phyloP scores from a whole-genome alignment of 1,139 yeast genomes.

The Chernovozyma sophiae-reginae region DNA sequence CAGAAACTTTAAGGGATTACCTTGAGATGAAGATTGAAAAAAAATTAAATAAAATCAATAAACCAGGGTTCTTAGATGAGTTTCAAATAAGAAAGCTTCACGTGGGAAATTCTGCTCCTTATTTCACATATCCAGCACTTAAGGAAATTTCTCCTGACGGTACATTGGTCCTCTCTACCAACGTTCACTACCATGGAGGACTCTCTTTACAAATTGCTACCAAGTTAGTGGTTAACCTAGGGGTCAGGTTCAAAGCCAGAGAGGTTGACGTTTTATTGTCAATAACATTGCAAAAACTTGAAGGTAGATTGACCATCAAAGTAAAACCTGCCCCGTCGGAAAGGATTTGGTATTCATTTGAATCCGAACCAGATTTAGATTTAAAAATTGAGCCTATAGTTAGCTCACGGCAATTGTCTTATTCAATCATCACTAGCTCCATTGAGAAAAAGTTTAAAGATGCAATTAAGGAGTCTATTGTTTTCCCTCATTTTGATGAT shows the following conservation, averaged over 20 bases:
- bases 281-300: slow-evolving; percentile 62
- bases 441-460: slow-evolving; percentile 79
- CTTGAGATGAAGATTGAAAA: slow-evolving; percentile 59
- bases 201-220: slow-evolving; percentile 76
- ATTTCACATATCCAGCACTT: slow-evolving; percentile 68
- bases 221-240: slow-evolving; percentile 67
- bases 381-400: slow-evolving; percentile 83
- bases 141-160: slow-evolving; percentile 80
- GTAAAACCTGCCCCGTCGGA: slow-evolving; percentile 89
- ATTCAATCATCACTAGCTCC: slow-evolving; percentile 71
- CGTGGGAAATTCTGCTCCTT: slow-evolving; percentile 79
- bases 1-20: slow-evolving; percentile 57
- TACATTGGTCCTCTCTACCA: slow-evolving; percentile 55
- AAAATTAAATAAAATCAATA: slow-evolving; percentile 73
- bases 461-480: slow-evolving; percentile 73
- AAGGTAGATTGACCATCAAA: slow-evolving; percentile 68
- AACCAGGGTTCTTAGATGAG: slow-evolving; percentile 84
- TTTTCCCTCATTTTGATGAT: slow-evolving; percentile 87
- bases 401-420: slow-evolving; percentile 75
- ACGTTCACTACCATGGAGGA: slow-evolving; percentile 68
- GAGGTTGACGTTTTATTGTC: slow-evolving; percentile 75
- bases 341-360: slow-evolving; percentile 88
- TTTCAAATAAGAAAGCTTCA: slow-evolving; percentile 68
- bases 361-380: slow-evolving; percentile 69
- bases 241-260: slow-evolving; percentile 69